Conservation (phyloP, 2,329 filamentous ascomycete genomes). For the Ceratocystis albifundus region DNA sequence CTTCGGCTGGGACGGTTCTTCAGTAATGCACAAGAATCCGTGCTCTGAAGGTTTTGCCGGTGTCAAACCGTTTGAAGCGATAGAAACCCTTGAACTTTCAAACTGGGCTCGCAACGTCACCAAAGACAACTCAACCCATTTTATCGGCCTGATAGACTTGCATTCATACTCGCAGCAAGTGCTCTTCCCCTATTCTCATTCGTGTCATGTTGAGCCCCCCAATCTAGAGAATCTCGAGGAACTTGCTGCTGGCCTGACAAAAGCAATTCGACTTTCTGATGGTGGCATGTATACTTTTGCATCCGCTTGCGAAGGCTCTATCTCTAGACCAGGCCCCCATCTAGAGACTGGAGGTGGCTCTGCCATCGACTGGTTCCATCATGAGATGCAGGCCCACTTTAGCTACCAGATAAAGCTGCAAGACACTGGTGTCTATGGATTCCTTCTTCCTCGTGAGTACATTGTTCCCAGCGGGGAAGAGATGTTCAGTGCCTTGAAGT, state of each 20-base stretch:
- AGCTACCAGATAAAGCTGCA: conserved; percentile 90
- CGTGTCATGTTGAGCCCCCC: conserved; percentile 65
- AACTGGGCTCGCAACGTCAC: conserved; percentile 77
- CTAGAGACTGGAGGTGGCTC: conserved; percentile 72
- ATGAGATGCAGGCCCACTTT: conserved; percentile 68
- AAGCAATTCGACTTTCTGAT: conserved; percentile 71
- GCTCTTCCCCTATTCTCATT: conserved; percentile 82
- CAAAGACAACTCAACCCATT: conserved; percentile 54
- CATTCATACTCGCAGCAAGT: conserved; percentile 95
- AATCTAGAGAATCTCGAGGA: conserved; percentile 88
- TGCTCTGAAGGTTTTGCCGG: conserved; percentile 89
- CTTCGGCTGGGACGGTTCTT: conserved; percentile 64
- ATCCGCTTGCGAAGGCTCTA: conserved; percentile 67
- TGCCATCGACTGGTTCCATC: conserved; percentile 90
- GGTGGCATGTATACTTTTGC: conserved; percentile 66
- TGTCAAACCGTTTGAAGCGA: conserved; percentile 66
- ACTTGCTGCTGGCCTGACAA: conserved; percentile 74
- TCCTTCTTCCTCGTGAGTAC: conserved; percentile 72
- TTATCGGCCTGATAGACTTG: conserved; percentile 78
- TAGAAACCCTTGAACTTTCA: conserved; percentile 64
- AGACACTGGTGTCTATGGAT: conserved; percentile 89
- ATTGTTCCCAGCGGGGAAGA: conserved; percentile 87
- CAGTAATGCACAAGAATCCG: conserved; percentile 56
- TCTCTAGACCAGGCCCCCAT: conserved; percentile 29
- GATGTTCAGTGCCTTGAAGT: conserved; percentile 68